Evolutionary conservation across 2,329 filamentous ascomycete species (phyloP).

Genomic region (Capronia epimyces): DNA sequence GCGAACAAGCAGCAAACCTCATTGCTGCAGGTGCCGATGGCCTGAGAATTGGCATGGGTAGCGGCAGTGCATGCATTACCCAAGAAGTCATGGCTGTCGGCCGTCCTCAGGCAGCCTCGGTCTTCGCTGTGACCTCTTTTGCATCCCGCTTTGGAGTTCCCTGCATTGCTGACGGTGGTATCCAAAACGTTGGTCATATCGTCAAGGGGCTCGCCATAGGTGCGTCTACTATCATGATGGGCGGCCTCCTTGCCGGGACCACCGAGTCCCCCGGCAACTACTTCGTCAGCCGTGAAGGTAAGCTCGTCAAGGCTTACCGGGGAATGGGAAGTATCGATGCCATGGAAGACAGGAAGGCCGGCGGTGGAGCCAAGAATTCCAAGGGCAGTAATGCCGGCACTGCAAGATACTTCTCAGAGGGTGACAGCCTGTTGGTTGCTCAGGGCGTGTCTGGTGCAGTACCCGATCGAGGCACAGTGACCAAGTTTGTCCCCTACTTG

Average conservation of each 20-base stretch:
- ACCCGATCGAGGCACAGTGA: constrained; percentile 63
- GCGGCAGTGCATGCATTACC: constrained; percentile 95
- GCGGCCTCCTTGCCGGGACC: constrained; percentile 90
- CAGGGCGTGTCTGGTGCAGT: constrained; percentile 83
- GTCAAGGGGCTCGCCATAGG: constrained; percentile 96
- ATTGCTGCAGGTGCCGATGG: constrained; percentile 94
- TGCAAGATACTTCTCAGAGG: constrained; percentile 96
- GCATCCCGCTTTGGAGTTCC: constrained; percentile 91
- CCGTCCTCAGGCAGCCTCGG: constrained; percentile 87
- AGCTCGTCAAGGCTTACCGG: constrained; percentile 98
- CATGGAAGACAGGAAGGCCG: constrained; percentile 99
- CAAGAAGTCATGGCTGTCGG: constrained; percentile 99
- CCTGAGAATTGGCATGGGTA: constrained; percentile 97
- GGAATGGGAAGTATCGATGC: constrained; percentile 98
- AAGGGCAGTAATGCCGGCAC: constrained; percentile 84
- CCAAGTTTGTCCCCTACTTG: constrained; percentile 93
- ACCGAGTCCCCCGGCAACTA: constrained; percentile 96
- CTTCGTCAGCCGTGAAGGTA: constrained; percentile 91
- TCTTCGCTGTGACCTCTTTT: constrained; percentile 83
- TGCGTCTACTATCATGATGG: constrained; percentile 98
- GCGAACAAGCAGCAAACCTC: constrained; percentile 85
- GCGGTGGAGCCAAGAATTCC: constrained; percentile 60
- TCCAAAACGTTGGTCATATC: constrained; percentile 98
- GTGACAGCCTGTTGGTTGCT: constrained; percentile 87
- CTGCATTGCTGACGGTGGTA: constrained; percentile 94